Base-by-base conservation (phyloP, 164 flowering plant species). In the Aristolochia contorta region DNA sequence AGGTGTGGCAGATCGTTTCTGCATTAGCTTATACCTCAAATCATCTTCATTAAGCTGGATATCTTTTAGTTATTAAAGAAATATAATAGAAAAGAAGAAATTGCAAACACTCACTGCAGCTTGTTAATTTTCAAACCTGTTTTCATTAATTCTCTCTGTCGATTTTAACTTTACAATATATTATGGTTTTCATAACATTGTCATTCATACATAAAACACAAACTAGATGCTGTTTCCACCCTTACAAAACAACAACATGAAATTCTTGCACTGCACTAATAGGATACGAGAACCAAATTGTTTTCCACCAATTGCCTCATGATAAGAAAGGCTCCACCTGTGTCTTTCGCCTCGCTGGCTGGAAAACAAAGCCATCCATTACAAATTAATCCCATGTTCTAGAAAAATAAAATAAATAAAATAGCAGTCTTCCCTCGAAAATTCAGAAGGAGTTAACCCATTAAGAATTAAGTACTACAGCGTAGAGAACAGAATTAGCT, bases 21-120 rank as follows among this genome's bases (percentile, higher is more conserved):
- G 82, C 79, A 79, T 73, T 62, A 89, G 81, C 77, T 84, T 89
- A 65, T 67, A 69, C n/a, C 96, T 79, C 49, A 89, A 83, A 66
- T 89, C 96, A 74, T 69, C 75, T 70, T 66, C 71, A 56, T 67
- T 66, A 59, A 86, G 72, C 54, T 25, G 70, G 23, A 43, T 33
- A 72, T 67, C 96, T 86, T 73, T 33, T 43, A 45, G 51, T 21
- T 62, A 61, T 68, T 25, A 74, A 80, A 61, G 62, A 52, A 19
- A 70, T 52, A 59, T 66, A 60, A 56, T 56, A 72, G 47, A 72
- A 69, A 21, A n/a, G n/a, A n/a, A n/a, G n/a, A n/a, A n/a, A n/a
- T n/a, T n/a, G n/a, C n/a, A n/a, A n/a, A n/a, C n/a, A n/a, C n/a
- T n/a, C n/a, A n/a, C n/a, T n/a, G n/a, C n/a, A n/a, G n/a, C n/a